Conservation (phyloP, 257 asterid species). For the Capsicum pubescens region DNA sequence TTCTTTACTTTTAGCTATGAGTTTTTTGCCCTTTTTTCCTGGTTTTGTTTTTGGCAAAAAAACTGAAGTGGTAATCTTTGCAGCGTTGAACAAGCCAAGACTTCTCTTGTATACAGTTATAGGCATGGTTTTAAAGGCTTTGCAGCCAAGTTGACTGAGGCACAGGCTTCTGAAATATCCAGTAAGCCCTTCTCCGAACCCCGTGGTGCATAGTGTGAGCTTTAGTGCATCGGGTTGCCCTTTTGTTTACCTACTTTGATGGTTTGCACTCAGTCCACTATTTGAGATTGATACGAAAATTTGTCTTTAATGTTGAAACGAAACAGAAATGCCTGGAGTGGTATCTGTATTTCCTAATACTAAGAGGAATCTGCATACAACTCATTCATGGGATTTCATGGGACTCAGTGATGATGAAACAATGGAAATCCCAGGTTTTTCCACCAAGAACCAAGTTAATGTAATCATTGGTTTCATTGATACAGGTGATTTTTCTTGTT, state of each 20-base stretch:
- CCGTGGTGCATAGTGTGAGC: no score
- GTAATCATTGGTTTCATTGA: conserved; percentile 92
- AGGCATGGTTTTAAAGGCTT: conserved; percentile 92
- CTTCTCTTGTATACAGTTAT: conserved; percentile 85
- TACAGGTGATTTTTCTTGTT: conserved; percentile 59
- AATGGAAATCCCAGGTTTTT: conserved; percentile 90
- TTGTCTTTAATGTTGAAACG: conserved; percentile 30
- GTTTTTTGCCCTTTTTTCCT: not conserved
- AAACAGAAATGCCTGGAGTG: conserved; percentile 89
- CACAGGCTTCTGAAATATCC: conserved; percentile 80
- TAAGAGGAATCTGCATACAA: conserved; percentile 82
- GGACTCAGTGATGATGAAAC: conserved; percentile 80
- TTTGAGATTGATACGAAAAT: not conserved
- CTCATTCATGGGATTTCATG: conserved; percentile 99
- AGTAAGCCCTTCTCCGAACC: conserved; percentile 43
- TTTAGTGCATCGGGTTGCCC: no score
- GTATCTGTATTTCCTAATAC: conserved; percentile 90
- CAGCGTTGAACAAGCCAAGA: conserved; percentile 81
- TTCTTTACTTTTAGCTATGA: conserved; percentile 11
- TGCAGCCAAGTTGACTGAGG: conserved; percentile 89
- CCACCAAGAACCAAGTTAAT: conserved; percentile 92
- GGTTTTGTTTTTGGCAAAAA: conserved; percentile 31
- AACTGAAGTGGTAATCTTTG: conserved; percentile 31
- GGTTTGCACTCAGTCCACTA: not conserved
- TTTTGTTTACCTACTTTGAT: not conserved